phyloP scores from a whole-genome alignment of 2,329 filamentous ascomycete genomes.

The Ophiostoma tasmaniense region DNA sequence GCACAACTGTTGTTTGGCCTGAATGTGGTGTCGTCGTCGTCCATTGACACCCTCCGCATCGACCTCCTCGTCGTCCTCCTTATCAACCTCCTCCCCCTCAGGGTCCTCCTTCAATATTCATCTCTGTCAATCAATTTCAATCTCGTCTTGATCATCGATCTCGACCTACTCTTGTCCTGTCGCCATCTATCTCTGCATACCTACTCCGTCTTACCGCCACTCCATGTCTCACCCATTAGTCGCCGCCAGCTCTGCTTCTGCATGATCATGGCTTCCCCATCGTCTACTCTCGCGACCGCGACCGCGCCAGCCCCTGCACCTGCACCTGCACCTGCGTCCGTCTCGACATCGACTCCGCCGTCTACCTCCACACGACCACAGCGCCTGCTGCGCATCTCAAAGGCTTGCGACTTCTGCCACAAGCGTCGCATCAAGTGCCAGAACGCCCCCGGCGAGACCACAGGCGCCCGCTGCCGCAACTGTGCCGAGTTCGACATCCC shows the following conservation, averaged over 20 bases:
- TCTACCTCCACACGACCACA: constrained; percentile 12
- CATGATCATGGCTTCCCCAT: constrained; percentile 6
- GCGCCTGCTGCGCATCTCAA: constrained; percentile 19
- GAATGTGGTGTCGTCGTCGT: not conserved
- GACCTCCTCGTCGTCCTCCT: not conserved
- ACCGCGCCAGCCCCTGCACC: too few relatives aligned
- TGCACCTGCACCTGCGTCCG: not conserved
- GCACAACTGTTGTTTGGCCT: not conserved
- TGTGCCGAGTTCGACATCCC: constrained; percentile 22
- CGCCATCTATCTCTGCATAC: not conserved
- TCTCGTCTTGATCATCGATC: not conserved
- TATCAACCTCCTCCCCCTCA: not conserved
- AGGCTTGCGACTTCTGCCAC: constrained; percentile 23
- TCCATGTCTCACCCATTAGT: not conserved
- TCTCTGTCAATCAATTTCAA: not conserved
- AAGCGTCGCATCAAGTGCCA: constrained; percentile 23
- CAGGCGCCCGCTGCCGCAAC: constrained; percentile 20
- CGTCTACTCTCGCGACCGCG: not conserved
- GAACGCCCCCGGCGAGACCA: constrained; percentile 11
- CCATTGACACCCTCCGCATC: not conserved
- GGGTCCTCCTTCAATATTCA: not conserved
- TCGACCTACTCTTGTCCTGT: not conserved
- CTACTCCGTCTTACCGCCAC: not conserved
- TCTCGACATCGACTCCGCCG: not conserved
- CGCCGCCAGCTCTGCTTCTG: constrained; percentile 7